phyloP scores from a whole-genome alignment of 257 asterid genomes.

The Craterostigma plantagineum region DNA sequence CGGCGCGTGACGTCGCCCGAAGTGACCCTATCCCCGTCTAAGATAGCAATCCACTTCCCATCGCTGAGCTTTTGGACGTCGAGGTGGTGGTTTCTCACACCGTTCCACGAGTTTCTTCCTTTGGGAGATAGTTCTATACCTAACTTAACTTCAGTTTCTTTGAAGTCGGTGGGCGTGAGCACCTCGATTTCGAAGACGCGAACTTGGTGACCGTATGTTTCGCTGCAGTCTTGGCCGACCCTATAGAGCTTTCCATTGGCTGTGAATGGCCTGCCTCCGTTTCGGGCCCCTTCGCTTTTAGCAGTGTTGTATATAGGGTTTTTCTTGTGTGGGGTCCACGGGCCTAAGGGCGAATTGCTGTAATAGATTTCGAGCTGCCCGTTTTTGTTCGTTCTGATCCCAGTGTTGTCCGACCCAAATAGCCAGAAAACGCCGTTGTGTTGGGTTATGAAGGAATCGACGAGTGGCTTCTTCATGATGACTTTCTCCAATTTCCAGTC shows the following conservation, averaged over 20 bases:
- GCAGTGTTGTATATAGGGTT: constrained; percentile 65
- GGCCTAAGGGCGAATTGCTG: constrained; percentile 72
- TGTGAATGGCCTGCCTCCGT: constrained; percentile 85
- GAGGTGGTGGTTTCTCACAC: constrained; percentile 79
- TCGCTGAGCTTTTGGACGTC: constrained; percentile 75
- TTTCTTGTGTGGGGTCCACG: constrained; percentile 72
- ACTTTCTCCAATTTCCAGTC: constrained; percentile 58
- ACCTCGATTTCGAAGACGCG: constrained; percentile 51
- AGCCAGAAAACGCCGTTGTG: constrained; percentile 74
- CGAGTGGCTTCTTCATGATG: constrained; percentile 52
- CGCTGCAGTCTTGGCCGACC: constrained; percentile 81
- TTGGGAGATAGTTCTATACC: constrained; percentile 36
- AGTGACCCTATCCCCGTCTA: constrained; percentile 73
- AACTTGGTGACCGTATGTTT: constrained; percentile 45
- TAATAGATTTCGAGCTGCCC: constrained; percentile 88
- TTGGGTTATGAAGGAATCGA: constrained; percentile 58
- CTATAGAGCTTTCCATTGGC: constrained; percentile 58
- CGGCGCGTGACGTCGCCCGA: constrained; percentile 62
- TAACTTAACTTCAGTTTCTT: constrained; percentile 59
- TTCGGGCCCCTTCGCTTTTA: constrained; percentile 75
- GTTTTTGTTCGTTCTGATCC: constrained; percentile 49
- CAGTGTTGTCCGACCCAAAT: constrained; percentile 83
- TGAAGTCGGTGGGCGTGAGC: constrained; percentile 42
- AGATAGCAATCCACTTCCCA: constrained; percentile 73
- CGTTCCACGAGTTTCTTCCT: constrained; percentile 83